Evolutionary conservation across 1,139 yeast species (phyloP), one percentile per base, ranked within the genome.

Genomic region (Blastobotrys aristatus): DNA sequence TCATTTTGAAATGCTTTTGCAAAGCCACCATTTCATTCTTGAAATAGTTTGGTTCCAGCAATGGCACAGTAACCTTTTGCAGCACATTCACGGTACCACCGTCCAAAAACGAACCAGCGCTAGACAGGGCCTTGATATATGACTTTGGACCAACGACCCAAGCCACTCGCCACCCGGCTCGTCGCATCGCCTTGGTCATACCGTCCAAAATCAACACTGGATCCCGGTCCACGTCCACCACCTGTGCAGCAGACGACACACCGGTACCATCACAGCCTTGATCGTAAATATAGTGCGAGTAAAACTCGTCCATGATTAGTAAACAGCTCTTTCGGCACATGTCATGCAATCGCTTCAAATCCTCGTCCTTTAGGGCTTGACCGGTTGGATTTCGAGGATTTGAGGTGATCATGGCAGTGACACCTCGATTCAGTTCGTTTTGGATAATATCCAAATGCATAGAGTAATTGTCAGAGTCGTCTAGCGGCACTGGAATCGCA

Each of bases 351-450:
- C 75, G 70, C 47, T 69, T 60, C 55, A 80, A 69, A 59, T 80
- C 83, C 6, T 66, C 65, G n/a, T 71, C 73, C 2, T 76, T 65
- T 72, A 80, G 71, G 48, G 80, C 73, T 57, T 70, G 76, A 32
- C 86, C 86, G 1, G 86, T 80, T 30, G 86, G 86, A 59, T 80
- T 80, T 65, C 86, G 69, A 16, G 86, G 86, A 59, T 80, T 80
- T 1, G 84, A 79, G 0, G 84, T 80, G 47, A 76, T 67, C 49
- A 77, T 63, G 5, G 85, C 85, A 55, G 80, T 74, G 14, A 80
- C 84, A 41, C 86, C 86, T 58, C 85, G 70, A 44, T 68, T 69
- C 63, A 80, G 69, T 62, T 80, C 85, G 52, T 72, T 71, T 55
- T 73, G 74, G 53, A 80, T 74, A 53, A 76, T 73, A 49, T 77